Evolutionary conservation across 768 basidiomycete genomes (phyloP), one percentile per base, ranked within the genome.

Genomic region (Ramaria sp.): DNA sequence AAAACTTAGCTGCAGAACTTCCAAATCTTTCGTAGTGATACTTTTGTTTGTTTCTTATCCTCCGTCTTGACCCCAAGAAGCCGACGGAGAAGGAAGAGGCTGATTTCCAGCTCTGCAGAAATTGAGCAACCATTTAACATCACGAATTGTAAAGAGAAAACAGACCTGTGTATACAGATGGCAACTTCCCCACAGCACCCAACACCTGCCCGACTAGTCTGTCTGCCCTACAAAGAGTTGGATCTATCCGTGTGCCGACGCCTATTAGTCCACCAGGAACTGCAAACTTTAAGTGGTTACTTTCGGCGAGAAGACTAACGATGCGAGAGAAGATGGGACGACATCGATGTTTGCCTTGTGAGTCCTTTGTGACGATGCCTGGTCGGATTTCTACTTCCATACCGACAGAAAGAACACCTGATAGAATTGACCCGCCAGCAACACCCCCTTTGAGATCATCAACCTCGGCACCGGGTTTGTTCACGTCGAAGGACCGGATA

Each of bases 401-500:
- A 0, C 96, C 93, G 44, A 98, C 76, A 56, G 77, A 79, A 57
- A 99, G 80, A 22, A 96, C 85, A 63, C 96, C 95, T 4, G 82
- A 88, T 58, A 99, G 77, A 64, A 98, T 95, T 10, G 88, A 92
- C 18, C 96, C 95, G 68, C 96, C 96, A 16, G 96, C 96, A 37
- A 98, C 96, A 64, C 96, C 96, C 56, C 95, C 95, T 71, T 97
- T 95, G 57, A 98, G 78, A 41, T 99, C 96, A 61, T 95, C 87
- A 3, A 98, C 93, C 64, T 93, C 92, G 3, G 94, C 83, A 65
- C 95, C 96, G 10, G 96, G 96, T 70, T 96, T 97, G 78, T 99
- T 99, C 67, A 99, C 95, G 67, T 99, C 96, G 71, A 98, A 99
- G 18, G 93, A 96, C 60, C 95, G 91, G 69, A 99, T 99, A 67